Base-by-base conservation (phyloP, 352 stramenopile species). In the Pythium monospermum region DNA sequence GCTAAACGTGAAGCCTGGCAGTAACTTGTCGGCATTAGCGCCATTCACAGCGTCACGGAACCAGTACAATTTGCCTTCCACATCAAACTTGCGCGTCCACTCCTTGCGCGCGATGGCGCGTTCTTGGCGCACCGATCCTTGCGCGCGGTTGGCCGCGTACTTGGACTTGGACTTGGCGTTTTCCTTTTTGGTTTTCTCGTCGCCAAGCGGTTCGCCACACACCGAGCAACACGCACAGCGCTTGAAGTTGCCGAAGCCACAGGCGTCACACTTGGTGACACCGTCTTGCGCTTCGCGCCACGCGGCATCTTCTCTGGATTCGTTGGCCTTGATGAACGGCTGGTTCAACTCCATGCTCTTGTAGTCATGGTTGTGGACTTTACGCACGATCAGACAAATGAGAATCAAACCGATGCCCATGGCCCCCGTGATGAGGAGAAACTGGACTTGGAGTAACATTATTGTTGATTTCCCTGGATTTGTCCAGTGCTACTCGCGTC, bases 71-170 rank as follows among this genome's bases (percentile, higher is more conserved):
- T 43, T 42, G 26, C 53, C 57, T 19, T 60, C 31, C 15, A 66
- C 53, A 26, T 71, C 62, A 12, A 49, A 44, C 31, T 57, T 54
- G 23, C 62, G 62, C 1, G 38, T 25, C 57, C 57, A 71, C 43
- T 67, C 52, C 6, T 50, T 54, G 22, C 62, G 57, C 4, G 13
- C 25, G 2, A 33, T 6, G 1, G 35, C 54, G 8, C 36, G 46
- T 8, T 40, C 31, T 2, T 19, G 23, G 1, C 55, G 55, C 32
- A 37, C 53, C 6, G 40, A n/a, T n/a, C n/a, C n/a, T n/a, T n/a
- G n/a, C n/a, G n/a, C n/a, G n/a, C n/a, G n/a, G n/a, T n/a, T n/a
- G n/a, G n/a, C n/a, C n/a, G n/a, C n/a, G n/a, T n/a, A n/a, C n/a
- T n/a, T n/a, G n/a, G n/a, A n/a, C n/a, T n/a, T n/a, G n/a, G n/a